These are phyloP conservation scores for Botrytis medusae DNA, from an alignment of 2,329 filamentous ascomycete genomes.

Conservation along the genomic window DNA sequence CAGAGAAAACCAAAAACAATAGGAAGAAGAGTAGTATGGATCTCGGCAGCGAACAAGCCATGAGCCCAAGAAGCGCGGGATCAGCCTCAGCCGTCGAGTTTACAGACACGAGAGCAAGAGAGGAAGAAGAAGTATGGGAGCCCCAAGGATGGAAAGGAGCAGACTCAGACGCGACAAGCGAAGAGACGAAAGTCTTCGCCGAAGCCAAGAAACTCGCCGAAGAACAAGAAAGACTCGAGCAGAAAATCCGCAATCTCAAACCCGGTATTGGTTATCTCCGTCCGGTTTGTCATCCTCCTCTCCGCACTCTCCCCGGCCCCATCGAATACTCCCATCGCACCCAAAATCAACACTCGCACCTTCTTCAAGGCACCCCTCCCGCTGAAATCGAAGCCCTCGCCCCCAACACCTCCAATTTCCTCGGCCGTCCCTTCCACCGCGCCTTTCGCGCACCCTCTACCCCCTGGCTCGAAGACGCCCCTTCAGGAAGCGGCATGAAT, in stretches of 20 bases:
- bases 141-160: background rate
- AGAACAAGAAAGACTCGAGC: background rate
- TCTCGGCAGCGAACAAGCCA: background rate
- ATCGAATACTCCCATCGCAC: background rate
- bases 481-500: background rate
- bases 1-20: background rate
- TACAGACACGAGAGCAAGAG: background rate
- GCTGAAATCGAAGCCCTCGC: background rate
- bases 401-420: background rate
- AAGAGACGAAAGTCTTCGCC: background rate
- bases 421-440: background rate
- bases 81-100: background rate
- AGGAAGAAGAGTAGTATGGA: background rate
- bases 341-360: background rate
- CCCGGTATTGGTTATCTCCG: background rate
- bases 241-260: background rate
- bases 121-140: background rate
- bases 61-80: background rate
- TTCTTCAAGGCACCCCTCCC: background rate
- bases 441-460: background rate
- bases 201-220: background rate
- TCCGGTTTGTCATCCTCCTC: background rate
- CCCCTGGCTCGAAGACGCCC: background rate
- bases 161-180: background rate
- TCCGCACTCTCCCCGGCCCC: background rate